Conservation (phyloP, 768 basidiomycete genomes). For the Tylopilus vinaceipallidus region DNA sequence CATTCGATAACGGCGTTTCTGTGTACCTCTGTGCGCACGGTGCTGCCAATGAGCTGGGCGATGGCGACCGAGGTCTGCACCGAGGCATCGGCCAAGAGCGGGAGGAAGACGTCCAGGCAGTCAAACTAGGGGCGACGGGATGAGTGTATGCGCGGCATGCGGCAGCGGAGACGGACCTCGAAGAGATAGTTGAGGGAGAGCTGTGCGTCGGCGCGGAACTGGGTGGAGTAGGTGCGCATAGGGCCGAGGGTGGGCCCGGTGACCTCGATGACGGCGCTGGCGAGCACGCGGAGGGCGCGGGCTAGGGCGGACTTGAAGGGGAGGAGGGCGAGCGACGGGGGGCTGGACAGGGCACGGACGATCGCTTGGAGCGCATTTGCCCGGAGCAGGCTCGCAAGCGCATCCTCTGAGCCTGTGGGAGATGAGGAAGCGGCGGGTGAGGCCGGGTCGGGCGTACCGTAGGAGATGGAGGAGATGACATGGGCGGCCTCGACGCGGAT, state of each 20-base stretch:
- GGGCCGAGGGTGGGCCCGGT: slow-evolving; percentile 73
- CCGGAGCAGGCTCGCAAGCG: slow-evolving; percentile 54
- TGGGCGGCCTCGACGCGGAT: slow-evolving; percentile 73
- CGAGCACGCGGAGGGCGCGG: slow-evolving; percentile 60
- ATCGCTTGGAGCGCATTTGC: slow-evolving; percentile 59
- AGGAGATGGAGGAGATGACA: slow-evolving; percentile 69
- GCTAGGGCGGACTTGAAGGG: slow-evolving; percentile 55
- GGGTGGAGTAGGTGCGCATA: slow-evolving; percentile 35
- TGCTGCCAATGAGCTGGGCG: slow-evolving; percentile 55
- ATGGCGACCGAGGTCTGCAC: slow-evolving; percentile 46
- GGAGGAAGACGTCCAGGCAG: slow-evolving; percentile 64
- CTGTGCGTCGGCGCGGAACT: slow-evolving; percentile 50
- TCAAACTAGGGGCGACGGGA: slow-evolving; percentile 40
- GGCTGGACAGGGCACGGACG: slow-evolving; percentile 56
- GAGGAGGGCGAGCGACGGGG: slow-evolving; percentile 32
- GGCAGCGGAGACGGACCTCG: slow-evolving; percentile 38
- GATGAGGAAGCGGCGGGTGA: not conserved
- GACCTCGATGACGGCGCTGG: slow-evolving; percentile 59
- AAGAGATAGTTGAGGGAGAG: slow-evolving; percentile 59
- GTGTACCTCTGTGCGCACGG: slow-evolving; percentile 49
- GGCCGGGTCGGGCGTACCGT: slow-evolving; percentile 41
- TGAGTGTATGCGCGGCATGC: not conserved
- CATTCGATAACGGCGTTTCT: slow-evolving; percentile 56
- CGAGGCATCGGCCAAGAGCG: slow-evolving; percentile 50
- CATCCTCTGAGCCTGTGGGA: slow-evolving; percentile 56